Base-by-base conservation (phyloP, 129 eudicot genomes). In the Erigeron canadensis region DNA sequence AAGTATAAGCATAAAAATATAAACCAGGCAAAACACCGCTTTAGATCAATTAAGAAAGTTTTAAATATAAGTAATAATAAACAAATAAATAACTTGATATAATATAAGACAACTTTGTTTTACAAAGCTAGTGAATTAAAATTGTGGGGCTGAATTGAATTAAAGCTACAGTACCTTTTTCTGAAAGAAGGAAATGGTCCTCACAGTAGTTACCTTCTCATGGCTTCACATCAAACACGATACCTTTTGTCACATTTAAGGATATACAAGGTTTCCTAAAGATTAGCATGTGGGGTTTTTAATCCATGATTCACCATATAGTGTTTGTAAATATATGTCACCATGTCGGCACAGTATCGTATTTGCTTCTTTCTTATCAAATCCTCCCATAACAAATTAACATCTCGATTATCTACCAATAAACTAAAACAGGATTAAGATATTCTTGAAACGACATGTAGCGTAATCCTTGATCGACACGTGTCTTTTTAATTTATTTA, bases 241-340 rank as follows among this genome's bases (percentile, higher is more conserved):
- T 53, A 23, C 34, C 38, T 19, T 65, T 64, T 74, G 19, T 65
- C 79, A 65, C 72, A 62, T 73, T 73, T 22, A 75, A 53, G 66
- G 72, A 54, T 65, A 65, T 7, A 9, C 16, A 68, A n/a, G 23
- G 44, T 41, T 23, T 1, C 12, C 41, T 19, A 21, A 18, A 8
- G 23, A 11, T 63, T 40, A 9, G 40, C 37, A 63, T 39, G 63
- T 50, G 53, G 63, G 77, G 50, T 73, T 62, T 16, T 73, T 45
- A 39, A 16, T 17, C 58, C 58, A 53, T 22, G 19, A 56, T 21
- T 19, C 37, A 56, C 13, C 62, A 55, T 6, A 55, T 9, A 17
- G n/a, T n/a, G n/a, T 48, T n/a, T 50, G 18, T 50, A 50, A 50
- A 15, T 56, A 1, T 55, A 4, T 55, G 8, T 7, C 13, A 19